Conservation (phyloP, 495 filamentous ascomycete genomes). For the Coniosporium apollinis region DNA sequence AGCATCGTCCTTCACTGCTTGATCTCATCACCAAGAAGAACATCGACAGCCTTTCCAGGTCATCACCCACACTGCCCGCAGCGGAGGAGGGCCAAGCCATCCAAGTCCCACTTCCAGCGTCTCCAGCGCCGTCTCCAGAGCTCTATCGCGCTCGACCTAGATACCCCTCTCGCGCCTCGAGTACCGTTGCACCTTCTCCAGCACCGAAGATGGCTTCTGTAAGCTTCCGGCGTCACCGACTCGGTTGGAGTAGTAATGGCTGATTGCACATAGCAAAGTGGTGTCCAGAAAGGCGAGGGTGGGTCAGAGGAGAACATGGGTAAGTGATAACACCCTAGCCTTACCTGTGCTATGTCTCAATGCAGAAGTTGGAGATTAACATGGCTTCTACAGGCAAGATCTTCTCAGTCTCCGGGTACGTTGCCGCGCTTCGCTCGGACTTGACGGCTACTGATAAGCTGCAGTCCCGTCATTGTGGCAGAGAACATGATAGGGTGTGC, state of each 20-base stretch:
- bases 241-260: too few relatives aligned
- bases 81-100: constrained; percentile 9
- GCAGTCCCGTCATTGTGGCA: constrained; percentile 85
- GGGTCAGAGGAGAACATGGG: too few relatives aligned
- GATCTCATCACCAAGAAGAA: constrained; percentile 42
- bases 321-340: too few relatives aligned
- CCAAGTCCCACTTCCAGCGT: constrained; percentile 15
- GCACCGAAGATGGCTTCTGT: constrained; percentile 15
- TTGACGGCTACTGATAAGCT: constrained; percentile 16
- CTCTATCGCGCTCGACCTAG: background rate
- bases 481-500: constrained; percentile 98
- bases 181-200: background rate
- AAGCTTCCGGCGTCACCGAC: too few relatives aligned
- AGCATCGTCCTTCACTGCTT: constrained; percentile 54
- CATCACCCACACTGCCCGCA: constrained; percentile 6
- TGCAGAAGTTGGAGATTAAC: too few relatives aligned
- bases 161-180: background rate
- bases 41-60: constrained; percentile 17
- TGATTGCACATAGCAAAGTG: too few relatives aligned
- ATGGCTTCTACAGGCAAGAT: constrained; percentile 49
- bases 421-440: constrained; percentile 11
- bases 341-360: too few relatives aligned
- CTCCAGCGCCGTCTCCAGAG: constrained; percentile 10
- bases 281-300: too few relatives aligned
- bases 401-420: constrained; percentile 68